Base-by-base conservation (phyloP, 2,329 filamentous ascomycete genomes). In the Tolypocladium pustulatum region DNA sequence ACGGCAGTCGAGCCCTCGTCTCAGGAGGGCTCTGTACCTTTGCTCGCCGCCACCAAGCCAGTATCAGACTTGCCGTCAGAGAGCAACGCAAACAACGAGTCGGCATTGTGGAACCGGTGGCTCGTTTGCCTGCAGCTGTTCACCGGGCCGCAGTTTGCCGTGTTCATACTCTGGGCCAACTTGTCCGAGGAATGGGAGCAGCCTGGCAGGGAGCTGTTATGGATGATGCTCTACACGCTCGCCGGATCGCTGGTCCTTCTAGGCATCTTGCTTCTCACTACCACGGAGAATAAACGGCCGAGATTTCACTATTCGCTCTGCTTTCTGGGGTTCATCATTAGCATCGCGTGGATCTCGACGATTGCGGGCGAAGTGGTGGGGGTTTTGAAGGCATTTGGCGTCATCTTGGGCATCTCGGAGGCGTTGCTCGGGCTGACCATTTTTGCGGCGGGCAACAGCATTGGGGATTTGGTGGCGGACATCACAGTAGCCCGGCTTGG, bases 301-400 rank as follows among this genome's bases (percentile, higher is more conserved):
- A 84, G 81, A 62, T 90, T 90, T 72, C 88, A 92, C 60, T 87
- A 87, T 55, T 68, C 93, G 30, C 80, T 97, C 53, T 96, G 91
- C 69, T 90, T 96, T 67, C 77, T 95, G 40, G 94, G 95, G 8
- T 99, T 99, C 69, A 78, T 88, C 10, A 95, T 97, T 60, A 86
- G 89, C 61, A 94, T 97, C 59, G 89, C 90, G 30, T 99, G 95
- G 94, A 97, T 97, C 65, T 94, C 91, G 43, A 94, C 91, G 1
- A 91, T 99, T 65, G 93, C 94, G 2, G 90, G 91, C 40, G 93
- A 99, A 76, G 94, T 99, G 6, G 94, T 99, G 6, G 92, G 91
- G 37, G 89, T 97, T 7, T 81, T 99, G 63, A 97, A 99, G 74
- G 89, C 94, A 0, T 78, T 97, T 55, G 94, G 94, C 10, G 89